Percentiles rank a stretch among this genome's conserved stretches.
phyloP scores from a whole-genome alignment of 106 monocot species.

The Chionographis japonica region DNA sequence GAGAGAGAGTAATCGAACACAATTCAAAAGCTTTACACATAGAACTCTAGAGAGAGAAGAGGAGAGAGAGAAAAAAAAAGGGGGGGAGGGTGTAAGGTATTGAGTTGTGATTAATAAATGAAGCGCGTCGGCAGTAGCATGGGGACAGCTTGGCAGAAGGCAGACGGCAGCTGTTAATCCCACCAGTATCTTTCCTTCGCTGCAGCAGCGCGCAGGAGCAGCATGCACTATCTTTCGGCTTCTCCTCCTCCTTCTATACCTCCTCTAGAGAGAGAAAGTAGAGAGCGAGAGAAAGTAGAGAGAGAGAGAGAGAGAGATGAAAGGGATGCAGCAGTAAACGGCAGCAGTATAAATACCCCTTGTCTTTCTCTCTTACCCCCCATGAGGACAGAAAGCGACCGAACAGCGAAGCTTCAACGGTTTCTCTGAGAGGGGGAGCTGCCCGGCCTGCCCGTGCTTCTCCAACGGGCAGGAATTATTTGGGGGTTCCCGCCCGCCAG shows the following conservation, averaged over 20 bases:
- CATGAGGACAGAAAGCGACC: slow-evolving; percentile 19
- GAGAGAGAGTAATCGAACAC: too few relatives aligned
- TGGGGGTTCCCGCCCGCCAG: slow-evolving; percentile 22
- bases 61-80: too few relatives aligned
- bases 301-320: neutral
- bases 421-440: slow-evolving; percentile 5
- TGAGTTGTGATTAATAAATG: slow-evolving; percentile 10
- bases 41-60: too few relatives aligned
- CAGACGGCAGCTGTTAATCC: slow-evolving; percentile 1
- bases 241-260: too few relatives aligned
- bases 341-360: too few relatives aligned
- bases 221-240: too few relatives aligned
- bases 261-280: too few relatives aligned
- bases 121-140: slow-evolving; percentile 7
- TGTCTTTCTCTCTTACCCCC: neutral
- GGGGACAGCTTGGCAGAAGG: neutral
- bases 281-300: too few relatives aligned
- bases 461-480: slow-evolving; percentile 18
- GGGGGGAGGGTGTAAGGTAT: too few relatives aligned
- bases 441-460: neutral
- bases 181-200: neutral
- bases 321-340: too few relatives aligned
- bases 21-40: too few relatives aligned
- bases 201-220: neutral
- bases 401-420: slow-evolving; percentile 36